phyloP scores from a whole-genome alignment of 179 eudicot genomes.

The Sideroxylon spinosum region DNA sequence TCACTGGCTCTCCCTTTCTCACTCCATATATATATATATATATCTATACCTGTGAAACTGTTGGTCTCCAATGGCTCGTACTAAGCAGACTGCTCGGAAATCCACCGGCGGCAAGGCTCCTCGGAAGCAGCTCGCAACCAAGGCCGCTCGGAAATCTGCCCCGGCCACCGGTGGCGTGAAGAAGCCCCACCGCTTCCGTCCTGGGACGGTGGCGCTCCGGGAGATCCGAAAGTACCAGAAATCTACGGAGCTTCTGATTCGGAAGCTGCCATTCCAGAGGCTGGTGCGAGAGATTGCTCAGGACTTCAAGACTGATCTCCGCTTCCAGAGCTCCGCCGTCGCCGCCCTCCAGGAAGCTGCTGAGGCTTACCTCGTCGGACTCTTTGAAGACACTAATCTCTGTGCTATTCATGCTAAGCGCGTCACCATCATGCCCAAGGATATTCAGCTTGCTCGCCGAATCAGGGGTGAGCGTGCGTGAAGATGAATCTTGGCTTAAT shows the following conservation, averaged over 20 bases:
- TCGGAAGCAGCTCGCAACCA: slow-evolving; percentile 18
- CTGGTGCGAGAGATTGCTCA: slow-evolving; percentile 23
- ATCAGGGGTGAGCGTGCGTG: slow-evolving; percentile 22
- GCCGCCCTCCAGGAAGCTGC: slow-evolving; percentile 16
- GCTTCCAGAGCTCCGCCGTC: slow-evolving; percentile 21
- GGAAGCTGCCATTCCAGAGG: slow-evolving; percentile 22
- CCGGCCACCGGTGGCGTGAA: slow-evolving; percentile 25
- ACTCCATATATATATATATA: no score
- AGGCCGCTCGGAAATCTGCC: slow-evolving; percentile 22
- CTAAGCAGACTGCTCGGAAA: slow-evolving; percentile 19
- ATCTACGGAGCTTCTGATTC: slow-evolving; percentile 15
- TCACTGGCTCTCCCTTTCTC: no score
- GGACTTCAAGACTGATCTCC: slow-evolving; percentile 23
- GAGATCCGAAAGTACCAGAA: slow-evolving; percentile 23
- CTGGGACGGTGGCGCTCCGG: slow-evolving; percentile 20
- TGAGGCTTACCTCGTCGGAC: slow-evolving; percentile 18
- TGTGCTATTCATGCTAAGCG: slow-evolving; percentile 14
- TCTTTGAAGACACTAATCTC: slow-evolving; percentile 18
- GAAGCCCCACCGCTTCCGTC: slow-evolving; percentile 23
- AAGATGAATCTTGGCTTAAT: background rate
- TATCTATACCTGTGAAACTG: no score
- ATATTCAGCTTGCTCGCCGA: slow-evolving; percentile 14
- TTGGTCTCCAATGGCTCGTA: slow-evolving; percentile 11
- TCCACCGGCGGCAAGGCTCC: slow-evolving; percentile 23
- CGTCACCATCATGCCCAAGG: slow-evolving; percentile 21